Evolutionary conservation across 768 basidiomycete species (phyloP).

Genomic region (Tulasnella sp.): DNA sequence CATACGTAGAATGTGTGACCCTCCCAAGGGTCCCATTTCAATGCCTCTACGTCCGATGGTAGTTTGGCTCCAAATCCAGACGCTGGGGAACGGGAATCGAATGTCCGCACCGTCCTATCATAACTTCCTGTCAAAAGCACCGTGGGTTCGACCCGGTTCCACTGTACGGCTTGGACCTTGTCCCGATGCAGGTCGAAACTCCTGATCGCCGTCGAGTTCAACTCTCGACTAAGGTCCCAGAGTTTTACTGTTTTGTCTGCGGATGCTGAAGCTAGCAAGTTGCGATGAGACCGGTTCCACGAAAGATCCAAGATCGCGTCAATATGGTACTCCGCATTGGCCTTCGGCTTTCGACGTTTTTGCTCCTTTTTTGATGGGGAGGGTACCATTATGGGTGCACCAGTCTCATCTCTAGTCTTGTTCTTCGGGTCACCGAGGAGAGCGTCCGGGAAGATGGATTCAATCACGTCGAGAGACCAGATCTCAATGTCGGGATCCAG

Average conservation of each 20-base stretch:
- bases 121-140: slow-evolving; percentile 91
- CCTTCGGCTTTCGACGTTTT: slow-evolving; percentile 53
- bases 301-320: slow-evolving; percentile 90
- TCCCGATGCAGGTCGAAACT: slow-evolving; percentile 85
- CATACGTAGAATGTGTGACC: slow-evolving; percentile 79
- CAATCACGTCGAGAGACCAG: slow-evolving; percentile 91
- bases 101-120: slow-evolving; percentile 91
- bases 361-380: slow-evolving; percentile 94
- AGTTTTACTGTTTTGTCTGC: slow-evolving; percentile 96
- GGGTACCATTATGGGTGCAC: slow-evolving; percentile 67
- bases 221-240: slow-evolving; percentile 76
- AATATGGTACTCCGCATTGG: slow-evolving; percentile 77
- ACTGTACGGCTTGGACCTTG: slow-evolving; percentile 94
- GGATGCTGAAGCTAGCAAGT: slow-evolving; percentile 84
- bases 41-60: slow-evolving; percentile 88
- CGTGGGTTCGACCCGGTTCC: slow-evolving; percentile 85
- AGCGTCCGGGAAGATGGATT: slow-evolving; percentile 88
- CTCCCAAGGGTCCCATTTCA: slow-evolving; percentile 97
- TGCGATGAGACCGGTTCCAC: slow-evolving; percentile 89
- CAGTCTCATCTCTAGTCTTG: slow-evolving; percentile 37
- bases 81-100: slow-evolving; percentile 82
- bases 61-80: slow-evolving; percentile 79
- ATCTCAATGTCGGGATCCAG: slow-evolving; percentile 98
- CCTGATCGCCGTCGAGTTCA: slow-evolving; percentile 62
- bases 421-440: slow-evolving; percentile 86